Evolutionary conservation across 208 protist species (phyloP).

Genomic region (Naegleria gruberi): DNA sequence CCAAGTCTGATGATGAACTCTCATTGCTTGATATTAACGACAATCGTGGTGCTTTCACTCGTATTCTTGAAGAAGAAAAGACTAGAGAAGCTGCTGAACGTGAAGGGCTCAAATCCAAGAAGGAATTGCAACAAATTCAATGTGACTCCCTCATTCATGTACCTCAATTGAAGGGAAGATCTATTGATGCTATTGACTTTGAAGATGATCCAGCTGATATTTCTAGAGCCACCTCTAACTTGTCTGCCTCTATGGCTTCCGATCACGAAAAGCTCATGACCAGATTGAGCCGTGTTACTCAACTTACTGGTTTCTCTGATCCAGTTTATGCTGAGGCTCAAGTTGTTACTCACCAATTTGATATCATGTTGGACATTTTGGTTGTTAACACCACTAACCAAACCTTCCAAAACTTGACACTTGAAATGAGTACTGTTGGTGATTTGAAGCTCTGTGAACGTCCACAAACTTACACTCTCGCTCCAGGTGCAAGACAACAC

Average conservation of each 20-base stretch:
- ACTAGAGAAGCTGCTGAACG: constrained; percentile 30
- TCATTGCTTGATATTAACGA: constrained; percentile 48
- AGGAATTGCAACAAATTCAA: constrained; percentile 16
- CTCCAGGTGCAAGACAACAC: constrained; percentile 60
- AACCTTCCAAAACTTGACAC: constrained; percentile 83
- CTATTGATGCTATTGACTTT: not conserved
- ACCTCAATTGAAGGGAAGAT: not conserved
- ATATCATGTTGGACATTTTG: constrained; percentile 87
- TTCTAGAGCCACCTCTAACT: not conserved
- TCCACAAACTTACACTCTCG: constrained; percentile 83
- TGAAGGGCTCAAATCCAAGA: not conserved
- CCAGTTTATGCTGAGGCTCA: constrained; percentile 93
- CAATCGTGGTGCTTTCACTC: constrained; percentile 52
- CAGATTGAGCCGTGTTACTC: not conserved
- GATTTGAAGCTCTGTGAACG: constrained; percentile 93
- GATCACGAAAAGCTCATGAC: not conserved
- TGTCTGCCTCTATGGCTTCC: not conserved
- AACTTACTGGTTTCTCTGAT: constrained; percentile 87
- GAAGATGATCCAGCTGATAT: constrained; percentile 4
- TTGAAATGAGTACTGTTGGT: constrained; percentile 88
- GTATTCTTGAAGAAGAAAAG: constrained; percentile 45
- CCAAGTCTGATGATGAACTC: constrained; percentile 28
- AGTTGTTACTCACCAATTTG: constrained; percentile 92
- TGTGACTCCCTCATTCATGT: not conserved
- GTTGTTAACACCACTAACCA: constrained; percentile 81